Base-by-base conservation (phyloP, 1,139 yeast genomes). In the Pichia sp. region DNA sequence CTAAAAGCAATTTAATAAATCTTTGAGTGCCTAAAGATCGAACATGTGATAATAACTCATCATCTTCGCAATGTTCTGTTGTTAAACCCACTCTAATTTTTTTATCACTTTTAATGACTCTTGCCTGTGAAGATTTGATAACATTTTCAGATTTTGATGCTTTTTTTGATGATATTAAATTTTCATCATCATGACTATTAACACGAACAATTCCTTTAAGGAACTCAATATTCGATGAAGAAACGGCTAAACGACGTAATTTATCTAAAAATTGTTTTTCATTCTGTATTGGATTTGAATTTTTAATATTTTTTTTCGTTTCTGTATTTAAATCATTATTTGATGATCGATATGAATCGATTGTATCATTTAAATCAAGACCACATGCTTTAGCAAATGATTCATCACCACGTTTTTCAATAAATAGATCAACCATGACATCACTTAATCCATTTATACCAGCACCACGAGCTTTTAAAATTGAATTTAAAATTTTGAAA, bases 401-500 rank as follows among this genome's bases (percentile, higher is more conserved):
- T 37, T 44, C 48, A 34, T 47, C 46, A 32, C 43, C 42, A 32
- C 40, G 35, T 24, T 29, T 41, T 33, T 48, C 52, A 31, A 49
- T 50, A 26, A 49, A 51, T 33, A 46, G 42, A 35, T 43, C 53
- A 10, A 50, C 46, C 28, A 49, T 37, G 23, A 51, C 44, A 28
- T 43, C 47, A 25, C 35, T 38, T 27, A 51, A 36, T 2, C 51
- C 51, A 37, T 45, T 31, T 2, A 28, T 38, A 24, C 47, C 47
- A 2, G 45, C 30, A 11, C 47, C 46, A 31, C 44, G 41, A n/a
- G 44, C 40, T 36, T 58, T 59, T 16, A 59, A 30, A 10, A 55
- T 43, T 28, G 55, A 51, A 36, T 59, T 59, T 25, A 60, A 42
- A 8, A 49, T 38, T 37, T 54, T 56, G 46, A 50, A 59, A 16